Evolutionary conservation across 352 stramenopile genomes (phyloP), one percentile per base, ranked within the genome.

Genomic region (Globisporangium echinulatum): DNA sequence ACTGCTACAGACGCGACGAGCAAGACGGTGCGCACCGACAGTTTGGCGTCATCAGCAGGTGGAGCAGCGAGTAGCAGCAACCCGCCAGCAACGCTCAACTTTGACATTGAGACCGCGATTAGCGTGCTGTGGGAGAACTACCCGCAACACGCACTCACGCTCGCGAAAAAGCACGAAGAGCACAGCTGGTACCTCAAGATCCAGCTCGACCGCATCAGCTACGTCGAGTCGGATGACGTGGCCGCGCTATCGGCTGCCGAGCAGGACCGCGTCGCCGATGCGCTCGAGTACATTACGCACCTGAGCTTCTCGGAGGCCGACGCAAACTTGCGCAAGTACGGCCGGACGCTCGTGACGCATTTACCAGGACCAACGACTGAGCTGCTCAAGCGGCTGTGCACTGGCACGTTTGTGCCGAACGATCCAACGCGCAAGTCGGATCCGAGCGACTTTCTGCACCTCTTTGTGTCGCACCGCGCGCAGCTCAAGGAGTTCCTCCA

Each of bases 141-240:
- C 68, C 90, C 78, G 19, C 85, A 94, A 47, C 88, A 97, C 59
- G 93, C 88, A 36, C 68, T 97, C 38, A 87, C 85, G 47, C 70
- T 97, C 47, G 90, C 90, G 25, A 94, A 87, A 61, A 96, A 96
- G 67, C 79, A 95, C 61, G 77, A 88, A 53, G 86, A 97, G 55
- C 87, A 97, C 68, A 93, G 80, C 50, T 96, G 86, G 82, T 97
- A 97, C 64, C 66, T 97, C 46, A 92, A 94, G 59, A 96, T 98
- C 56, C 88, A 97, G 61, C 72, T 98, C 8, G 90, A 96, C 49
- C 85, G 88, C 42, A 94, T 96, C 49, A 92, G 83, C 56, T 92
- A 92, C 55, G 78, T 91, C 33, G 79, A 96, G 38, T 94, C 84
- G 0, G 75, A 90, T 15, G 80, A 90, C 59, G 88, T 74, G 19